These are phyloP conservation scores for Reutealis trisperma DNA, from an alignment of 345 rosid genomes.

Conservation along the genomic window DNA sequence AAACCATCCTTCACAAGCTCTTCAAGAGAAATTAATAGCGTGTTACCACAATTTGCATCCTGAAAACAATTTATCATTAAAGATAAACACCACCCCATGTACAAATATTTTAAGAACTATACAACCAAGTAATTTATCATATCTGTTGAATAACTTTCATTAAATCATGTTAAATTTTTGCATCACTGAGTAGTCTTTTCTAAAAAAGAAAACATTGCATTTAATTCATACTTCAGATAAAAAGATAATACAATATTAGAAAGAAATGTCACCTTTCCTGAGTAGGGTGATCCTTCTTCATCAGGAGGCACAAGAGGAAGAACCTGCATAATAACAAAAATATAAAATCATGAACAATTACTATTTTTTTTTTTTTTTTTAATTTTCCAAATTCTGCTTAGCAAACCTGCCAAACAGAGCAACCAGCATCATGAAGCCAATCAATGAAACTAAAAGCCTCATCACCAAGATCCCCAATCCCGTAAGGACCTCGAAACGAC, in stretches of 20 bases:
- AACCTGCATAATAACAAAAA: constrained; percentile 48
- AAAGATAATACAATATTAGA: not conserved
- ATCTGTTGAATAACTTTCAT: too few relatives aligned
- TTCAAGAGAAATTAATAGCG: constrained; percentile 84
- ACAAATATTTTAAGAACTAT: not conserved
- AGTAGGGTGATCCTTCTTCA: constrained; percentile 82
- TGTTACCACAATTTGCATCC: constrained; percentile 98
- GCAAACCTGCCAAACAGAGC: constrained; percentile 90
- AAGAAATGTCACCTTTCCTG: constrained; percentile 68
- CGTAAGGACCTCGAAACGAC: constrained; percentile 73
- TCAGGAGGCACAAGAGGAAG: constrained; percentile 95
- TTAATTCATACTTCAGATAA: too few relatives aligned
- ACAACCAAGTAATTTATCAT: not conserved
- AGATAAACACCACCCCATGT: not conserved
- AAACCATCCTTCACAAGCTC: constrained; percentile 90
- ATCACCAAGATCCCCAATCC: constrained; percentile 87
- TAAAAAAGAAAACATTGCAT: too few relatives aligned
- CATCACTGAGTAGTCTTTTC: too few relatives aligned
- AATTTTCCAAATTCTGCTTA: not conserved
- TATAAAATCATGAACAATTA: not conserved
- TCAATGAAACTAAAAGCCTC: constrained; percentile 77
- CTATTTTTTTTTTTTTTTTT: too few relatives aligned
- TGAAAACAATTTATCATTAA: constrained; percentile 25
- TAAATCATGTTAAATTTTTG: too few relatives aligned
- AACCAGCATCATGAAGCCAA: constrained; percentile 83